Evolutionary conservation across 805 yeast genomes (phyloP).

Genomic region (Komagataella populi): DNA sequence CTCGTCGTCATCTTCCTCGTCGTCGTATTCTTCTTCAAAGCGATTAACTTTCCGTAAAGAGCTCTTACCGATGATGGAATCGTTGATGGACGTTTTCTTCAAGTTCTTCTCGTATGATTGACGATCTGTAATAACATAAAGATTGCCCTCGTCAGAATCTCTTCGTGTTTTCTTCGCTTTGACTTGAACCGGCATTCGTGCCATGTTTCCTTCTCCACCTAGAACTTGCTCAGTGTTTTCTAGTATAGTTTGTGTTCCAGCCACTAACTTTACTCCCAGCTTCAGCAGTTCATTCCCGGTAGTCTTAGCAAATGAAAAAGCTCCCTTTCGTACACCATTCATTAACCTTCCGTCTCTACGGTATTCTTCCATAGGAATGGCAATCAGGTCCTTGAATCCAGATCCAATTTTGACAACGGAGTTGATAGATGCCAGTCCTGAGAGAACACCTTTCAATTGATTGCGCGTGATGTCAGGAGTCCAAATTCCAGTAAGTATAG

Average conservation of each 20-base stretch:
- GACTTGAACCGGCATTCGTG: background rate
- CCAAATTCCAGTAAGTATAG: constrained; percentile 58
- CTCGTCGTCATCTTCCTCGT: constrained; percentile 11
- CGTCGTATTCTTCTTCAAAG: constrained; percentile 19
- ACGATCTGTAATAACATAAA: constrained; percentile 3
- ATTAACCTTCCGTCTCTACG: constrained; percentile 57
- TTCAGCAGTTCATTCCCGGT: constrained; percentile 72
- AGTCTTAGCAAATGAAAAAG: constrained; percentile 56
- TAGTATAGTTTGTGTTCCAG: constrained; percentile 73
- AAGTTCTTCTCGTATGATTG: background rate
- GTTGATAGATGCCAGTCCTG: constrained; percentile 75
- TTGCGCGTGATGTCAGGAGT: constrained; percentile 75
- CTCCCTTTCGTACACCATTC: constrained; percentile 64
- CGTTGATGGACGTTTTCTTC: background rate
- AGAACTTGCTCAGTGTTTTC: constrained; percentile 70
- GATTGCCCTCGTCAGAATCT: background rate
- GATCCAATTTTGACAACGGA: constrained; percentile 68
- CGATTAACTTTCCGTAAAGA: background rate
- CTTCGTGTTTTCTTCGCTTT: background rate
- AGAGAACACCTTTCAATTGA: constrained; percentile 68
- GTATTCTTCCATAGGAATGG: constrained; percentile 64
- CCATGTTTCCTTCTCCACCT: constrained; percentile 35
- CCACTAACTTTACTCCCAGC: constrained; percentile 73
- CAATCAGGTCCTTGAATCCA: constrained; percentile 61
- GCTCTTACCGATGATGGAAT: background rate